These are phyloP conservation scores for Eucalyptus virginea DNA, from an alignment of 345 rosid species.

Conservation along the genomic window DNA sequence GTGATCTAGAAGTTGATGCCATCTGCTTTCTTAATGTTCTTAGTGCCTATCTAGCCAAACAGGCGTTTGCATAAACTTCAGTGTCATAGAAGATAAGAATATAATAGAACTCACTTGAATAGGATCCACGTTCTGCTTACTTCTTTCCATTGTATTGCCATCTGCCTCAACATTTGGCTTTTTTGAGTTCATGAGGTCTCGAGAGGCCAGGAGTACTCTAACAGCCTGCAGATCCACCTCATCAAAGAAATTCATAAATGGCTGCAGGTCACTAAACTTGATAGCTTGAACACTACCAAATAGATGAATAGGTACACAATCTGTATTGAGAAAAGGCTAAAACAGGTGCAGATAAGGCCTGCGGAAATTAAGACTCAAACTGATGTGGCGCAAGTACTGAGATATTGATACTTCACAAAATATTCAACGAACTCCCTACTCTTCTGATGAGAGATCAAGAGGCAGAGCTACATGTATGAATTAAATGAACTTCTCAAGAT, in stretches of 20 bases:
- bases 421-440: background rate
- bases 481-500: background rate
- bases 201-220: slow-evolving; percentile 53
- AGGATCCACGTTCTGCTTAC: slow-evolving; percentile 32
- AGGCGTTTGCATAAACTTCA: background rate
- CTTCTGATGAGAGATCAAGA: background rate
- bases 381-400: background rate
- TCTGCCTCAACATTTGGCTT: slow-evolving; percentile 17
- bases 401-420: background rate
- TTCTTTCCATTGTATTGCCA: slow-evolving; percentile 11
- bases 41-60: background rate
- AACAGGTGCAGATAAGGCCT: background rate
- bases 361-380: background rate
- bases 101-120: slow-evolving; percentile 43
- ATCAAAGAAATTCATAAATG: background rate
- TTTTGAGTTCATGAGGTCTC: slow-evolving; percentile 34
- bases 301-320: background rate
- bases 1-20: background rate
- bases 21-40: background rate
- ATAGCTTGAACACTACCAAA: background rate
- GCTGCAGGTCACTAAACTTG: background rate
- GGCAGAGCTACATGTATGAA: background rate
- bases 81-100: background rate
- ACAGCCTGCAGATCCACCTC: slow-evolving; percentile 45
- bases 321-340: background rate